These are phyloP conservation scores for Hondaea fermentalgiana DNA, from an alignment of 108 stramenopile genomes.

Conservation along the genomic window DNA sequence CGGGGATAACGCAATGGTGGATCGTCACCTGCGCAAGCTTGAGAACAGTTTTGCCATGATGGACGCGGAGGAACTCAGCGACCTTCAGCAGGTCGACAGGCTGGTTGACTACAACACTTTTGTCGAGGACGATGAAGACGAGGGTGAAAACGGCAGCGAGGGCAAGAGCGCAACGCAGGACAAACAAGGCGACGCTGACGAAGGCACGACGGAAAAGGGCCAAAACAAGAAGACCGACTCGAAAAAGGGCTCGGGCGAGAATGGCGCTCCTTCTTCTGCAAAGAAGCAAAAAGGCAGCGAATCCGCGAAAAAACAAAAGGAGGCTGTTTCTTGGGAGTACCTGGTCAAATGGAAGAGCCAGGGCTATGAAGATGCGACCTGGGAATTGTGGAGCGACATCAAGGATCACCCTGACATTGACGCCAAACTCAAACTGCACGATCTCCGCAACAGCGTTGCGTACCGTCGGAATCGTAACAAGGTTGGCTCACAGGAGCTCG, in stretches of 20 bases:
- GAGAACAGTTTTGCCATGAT: background rate
- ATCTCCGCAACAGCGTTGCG: background rate
- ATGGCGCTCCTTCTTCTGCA: no score
- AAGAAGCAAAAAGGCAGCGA: no score
- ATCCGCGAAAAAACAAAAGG: background rate
- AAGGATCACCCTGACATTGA: constrained; percentile 37
- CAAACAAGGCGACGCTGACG: background rate
- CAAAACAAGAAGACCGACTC: background rate
- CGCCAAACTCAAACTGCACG: background rate
- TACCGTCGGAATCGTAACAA: background rate
- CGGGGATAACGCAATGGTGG: background rate
- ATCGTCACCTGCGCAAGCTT: background rate
- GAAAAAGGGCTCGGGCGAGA: background rate
- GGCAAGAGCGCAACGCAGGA: background rate
- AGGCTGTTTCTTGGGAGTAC: constrained; percentile 23
- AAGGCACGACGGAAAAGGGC: background rate
- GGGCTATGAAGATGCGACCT: constrained; percentile 88
- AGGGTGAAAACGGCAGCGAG: background rate
- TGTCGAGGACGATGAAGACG: background rate
- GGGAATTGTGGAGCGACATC: constrained; percentile 83
- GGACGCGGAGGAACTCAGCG: background rate
- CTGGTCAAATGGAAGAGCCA: constrained; percentile 92
- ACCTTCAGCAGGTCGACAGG: background rate
- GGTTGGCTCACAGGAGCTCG: background rate
- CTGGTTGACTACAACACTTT: constrained; percentile 5